phyloP scores from a whole-genome alignment of 108 stramenopile genomes.

The Nannochloropsis granulata region DNA sequence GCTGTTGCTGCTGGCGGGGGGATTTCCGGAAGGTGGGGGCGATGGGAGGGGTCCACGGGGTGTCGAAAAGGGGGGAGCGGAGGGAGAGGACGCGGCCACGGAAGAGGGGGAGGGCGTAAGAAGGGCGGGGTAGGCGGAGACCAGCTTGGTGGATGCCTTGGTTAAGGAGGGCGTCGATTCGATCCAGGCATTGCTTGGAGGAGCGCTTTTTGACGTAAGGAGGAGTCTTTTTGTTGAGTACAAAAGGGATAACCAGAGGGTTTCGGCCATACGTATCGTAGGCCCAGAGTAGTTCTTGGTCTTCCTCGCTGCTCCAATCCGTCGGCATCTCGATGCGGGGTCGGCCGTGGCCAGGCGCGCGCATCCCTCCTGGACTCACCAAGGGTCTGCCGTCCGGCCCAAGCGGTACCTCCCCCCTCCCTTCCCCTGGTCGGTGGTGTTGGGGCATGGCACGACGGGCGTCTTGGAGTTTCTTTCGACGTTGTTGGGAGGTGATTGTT shows the following conservation, averaged over 20 bases:
- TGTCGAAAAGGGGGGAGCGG: neutral
- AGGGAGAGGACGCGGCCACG: neutral
- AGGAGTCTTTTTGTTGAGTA: neutral
- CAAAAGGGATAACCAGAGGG: neutral
- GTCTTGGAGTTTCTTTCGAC: neutral
- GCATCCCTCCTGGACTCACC: neutral
- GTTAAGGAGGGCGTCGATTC: neutral
- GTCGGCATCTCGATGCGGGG: neutral
- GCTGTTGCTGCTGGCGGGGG: neutral
- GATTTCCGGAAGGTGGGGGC: neutral
- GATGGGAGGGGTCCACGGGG: neutral
- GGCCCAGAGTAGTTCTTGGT: neutral
- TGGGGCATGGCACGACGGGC: neutral
- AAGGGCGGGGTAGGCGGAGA: neutral
- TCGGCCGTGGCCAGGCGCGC: neutral
- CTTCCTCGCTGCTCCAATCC: neutral
- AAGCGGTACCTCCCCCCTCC: neutral
- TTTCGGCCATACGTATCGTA: neutral
- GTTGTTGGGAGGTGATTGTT: neutral
- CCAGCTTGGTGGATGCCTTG: neutral
- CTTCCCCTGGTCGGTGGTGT: neutral
- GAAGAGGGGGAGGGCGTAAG: neutral
- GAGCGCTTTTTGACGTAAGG: neutral
- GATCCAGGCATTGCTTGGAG: neutral
- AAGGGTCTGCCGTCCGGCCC: neutral